These are phyloP conservation scores for Mycena maculata DNA, from an alignment of 768 basidiomycete genomes.

Conservation along the genomic window DNA sequence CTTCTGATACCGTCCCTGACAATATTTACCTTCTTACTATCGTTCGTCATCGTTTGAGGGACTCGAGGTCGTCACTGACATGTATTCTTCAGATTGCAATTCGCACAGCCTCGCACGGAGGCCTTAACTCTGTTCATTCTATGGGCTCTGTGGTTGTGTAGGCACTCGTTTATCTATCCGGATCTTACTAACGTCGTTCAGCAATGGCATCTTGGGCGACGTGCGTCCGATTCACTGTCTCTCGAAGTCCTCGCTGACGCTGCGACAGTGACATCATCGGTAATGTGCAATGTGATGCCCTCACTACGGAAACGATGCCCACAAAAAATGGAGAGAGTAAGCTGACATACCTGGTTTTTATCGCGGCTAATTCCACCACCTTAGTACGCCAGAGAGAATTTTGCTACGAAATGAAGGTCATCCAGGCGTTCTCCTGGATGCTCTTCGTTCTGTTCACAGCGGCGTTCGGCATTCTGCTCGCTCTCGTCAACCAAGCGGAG, in stretches of 20 bases:
- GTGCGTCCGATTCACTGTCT: constrained; percentile 51
- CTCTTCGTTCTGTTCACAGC: constrained; percentile 63
- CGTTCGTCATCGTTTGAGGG: constrained; percentile 56
- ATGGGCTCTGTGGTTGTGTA: constrained; percentile 77
- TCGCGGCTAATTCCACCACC: constrained; percentile 21
- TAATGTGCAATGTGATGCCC: constrained; percentile 65
- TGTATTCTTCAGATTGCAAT: constrained; percentile 67
- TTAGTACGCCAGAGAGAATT: constrained; percentile 67
- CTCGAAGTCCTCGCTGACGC: constrained; percentile 14
- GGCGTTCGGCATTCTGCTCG: constrained; percentile 67
- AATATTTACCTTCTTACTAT: constrained; percentile 68
- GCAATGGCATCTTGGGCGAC: constrained; percentile 82
- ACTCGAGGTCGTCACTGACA: not conserved
- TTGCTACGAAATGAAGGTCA: constrained; percentile 85
- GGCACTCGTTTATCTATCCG: constrained; percentile 37
- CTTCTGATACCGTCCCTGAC: constrained; percentile 74
- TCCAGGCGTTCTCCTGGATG: constrained; percentile 84
- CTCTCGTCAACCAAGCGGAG: constrained; percentile 67
- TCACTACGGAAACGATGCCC: constrained; percentile 54
- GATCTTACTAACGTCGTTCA: constrained; percentile 40
- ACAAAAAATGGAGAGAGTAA: constrained; percentile 69
- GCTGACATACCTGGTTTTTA: not conserved
- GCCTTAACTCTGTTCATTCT: constrained; percentile 64
- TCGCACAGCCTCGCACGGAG: constrained; percentile 76
- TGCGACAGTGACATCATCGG: constrained; percentile 76